phyloP scores from a whole-genome alignment of 2,329 filamentous ascomycete species.

The Proliferodiscus dingleyae region DNA sequence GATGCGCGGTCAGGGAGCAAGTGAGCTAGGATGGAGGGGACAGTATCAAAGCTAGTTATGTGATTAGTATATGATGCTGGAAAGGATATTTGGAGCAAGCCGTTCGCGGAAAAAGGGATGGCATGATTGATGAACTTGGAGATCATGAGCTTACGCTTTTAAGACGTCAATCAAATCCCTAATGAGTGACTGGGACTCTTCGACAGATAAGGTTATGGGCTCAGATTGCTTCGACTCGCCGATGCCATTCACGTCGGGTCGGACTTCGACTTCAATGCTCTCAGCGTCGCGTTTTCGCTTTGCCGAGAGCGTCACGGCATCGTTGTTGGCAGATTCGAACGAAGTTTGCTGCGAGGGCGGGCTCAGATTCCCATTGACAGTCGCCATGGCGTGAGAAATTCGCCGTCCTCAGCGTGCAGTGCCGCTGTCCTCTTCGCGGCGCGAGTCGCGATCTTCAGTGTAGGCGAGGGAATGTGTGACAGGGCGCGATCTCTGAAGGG shows the following conservation, averaged over 20 bases:
- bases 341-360: constrained; percentile 27
- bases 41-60: constrained; percentile 47
- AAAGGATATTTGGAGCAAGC: background rate
- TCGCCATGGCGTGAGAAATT: constrained; percentile 26
- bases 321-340: constrained; percentile 18
- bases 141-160: constrained; percentile 35
- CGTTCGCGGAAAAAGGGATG: background rate
- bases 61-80: constrained; percentile 25
- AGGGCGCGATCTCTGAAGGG: background rate
- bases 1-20: constrained; percentile 41
- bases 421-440: constrained; percentile 1
- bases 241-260: constrained; percentile 25
- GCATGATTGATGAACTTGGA: constrained; percentile 1
- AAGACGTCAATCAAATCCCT: constrained; percentile 40
- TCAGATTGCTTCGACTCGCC: constrained; percentile 17
- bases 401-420: background rate
- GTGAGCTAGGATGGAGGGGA: constrained; percentile 51
- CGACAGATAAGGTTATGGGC: constrained; percentile 17
- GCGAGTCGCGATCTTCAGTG: constrained; percentile 13
- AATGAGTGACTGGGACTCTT: constrained; percentile 35
- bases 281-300: constrained; percentile 56
- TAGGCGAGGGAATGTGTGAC: constrained; percentile 3
- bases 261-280: constrained; percentile 37
- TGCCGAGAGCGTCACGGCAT: constrained; percentile 34
- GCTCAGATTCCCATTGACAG: constrained; percentile 39